A percentile compares a stretch with the other conserved stretches of the same genome.
phyloP scores from a whole-genome alignment of 805 yeast species.

The Wickerhamomyces ciferrii region DNA sequence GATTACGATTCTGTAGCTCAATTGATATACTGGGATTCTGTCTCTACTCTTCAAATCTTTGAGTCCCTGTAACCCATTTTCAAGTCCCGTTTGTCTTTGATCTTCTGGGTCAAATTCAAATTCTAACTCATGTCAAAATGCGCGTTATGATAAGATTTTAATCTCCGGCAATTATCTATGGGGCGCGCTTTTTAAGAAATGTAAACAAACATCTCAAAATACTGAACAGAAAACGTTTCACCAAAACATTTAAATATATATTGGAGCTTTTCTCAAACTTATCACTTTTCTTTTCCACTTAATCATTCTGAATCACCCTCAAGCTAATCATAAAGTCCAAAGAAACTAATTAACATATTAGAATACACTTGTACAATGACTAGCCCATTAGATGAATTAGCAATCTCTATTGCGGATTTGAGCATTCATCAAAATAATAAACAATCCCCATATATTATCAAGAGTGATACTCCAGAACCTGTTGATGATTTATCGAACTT shows the following conservation, averaged over 20 bases:
- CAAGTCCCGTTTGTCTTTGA: too few species aligned
- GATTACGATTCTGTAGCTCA: too few species aligned
- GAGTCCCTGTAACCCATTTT: too few species aligned
- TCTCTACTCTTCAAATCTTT: too few species aligned
- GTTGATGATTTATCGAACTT: slow-evolving; percentile 31
- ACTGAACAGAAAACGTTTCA: not conserved
- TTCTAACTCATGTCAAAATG: too few species aligned
- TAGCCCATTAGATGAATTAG: not conserved
- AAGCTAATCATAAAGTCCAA: too few species aligned
- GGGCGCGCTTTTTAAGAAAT: not conserved
- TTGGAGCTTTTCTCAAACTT: too few species aligned
- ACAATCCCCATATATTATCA: not conserved
- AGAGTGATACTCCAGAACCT: not conserved
- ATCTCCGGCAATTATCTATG: not conserved
- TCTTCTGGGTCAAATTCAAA: too few species aligned
- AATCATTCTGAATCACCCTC: too few species aligned
- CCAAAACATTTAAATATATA: not conserved
- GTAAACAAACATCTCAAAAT: not conserved
- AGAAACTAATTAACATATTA: too few species aligned
- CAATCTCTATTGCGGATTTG: not conserved
- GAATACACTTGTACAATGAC: not conserved
- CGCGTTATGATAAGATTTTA: not conserved
- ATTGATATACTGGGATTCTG: too few species aligned
- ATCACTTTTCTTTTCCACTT: too few species aligned
- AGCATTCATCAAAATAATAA: not conserved